Conservation (phyloP, 768 basidiomycete species). For the Rhizopogon rudus region DNA sequence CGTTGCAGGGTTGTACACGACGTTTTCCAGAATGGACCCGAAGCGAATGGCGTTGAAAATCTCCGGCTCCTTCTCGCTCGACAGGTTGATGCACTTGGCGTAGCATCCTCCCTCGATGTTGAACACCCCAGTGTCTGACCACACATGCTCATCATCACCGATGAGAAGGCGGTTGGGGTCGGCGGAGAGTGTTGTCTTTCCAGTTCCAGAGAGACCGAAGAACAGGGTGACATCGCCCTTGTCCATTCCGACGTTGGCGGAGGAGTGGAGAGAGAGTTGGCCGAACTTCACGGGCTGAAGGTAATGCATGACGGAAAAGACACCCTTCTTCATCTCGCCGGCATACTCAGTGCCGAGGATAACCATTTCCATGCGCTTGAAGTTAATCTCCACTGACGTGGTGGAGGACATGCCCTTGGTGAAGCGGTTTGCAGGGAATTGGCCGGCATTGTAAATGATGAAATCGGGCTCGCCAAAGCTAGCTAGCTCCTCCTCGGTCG, state of each 20-base stretch:
- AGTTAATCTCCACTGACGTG: slow-evolving; percentile 99
- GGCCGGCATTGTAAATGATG: slow-evolving; percentile 99
- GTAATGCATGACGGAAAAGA: slow-evolving; percentile 99
- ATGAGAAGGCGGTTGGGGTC: slow-evolving; percentile 93
- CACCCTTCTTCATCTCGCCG: slow-evolving; percentile 99
- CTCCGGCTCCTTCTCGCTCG: slow-evolving; percentile 96
- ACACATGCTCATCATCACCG: slow-evolving; percentile 99
- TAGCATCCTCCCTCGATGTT: slow-evolving; percentile 99
- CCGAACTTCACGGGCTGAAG: slow-evolving; percentile 98
- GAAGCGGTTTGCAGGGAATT: slow-evolving; percentile 99
- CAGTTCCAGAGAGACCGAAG: slow-evolving; percentile 97
- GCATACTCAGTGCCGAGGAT: slow-evolving; percentile 98
- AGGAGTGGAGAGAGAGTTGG: slow-evolving; percentile 95
- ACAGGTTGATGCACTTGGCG: slow-evolving; percentile 96
- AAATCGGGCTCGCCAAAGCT: slow-evolving; percentile 98
- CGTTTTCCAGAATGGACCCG: slow-evolving; percentile 98
- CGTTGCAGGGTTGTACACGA: slow-evolving; percentile 85
- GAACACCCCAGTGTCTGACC: slow-evolving; percentile 98
- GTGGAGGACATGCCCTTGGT: slow-evolving; percentile 99
- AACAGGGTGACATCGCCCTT: slow-evolving; percentile 94
- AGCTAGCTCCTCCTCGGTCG: slow-evolving; percentile 89
- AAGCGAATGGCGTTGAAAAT: slow-evolving; percentile 94
- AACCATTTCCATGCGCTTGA: slow-evolving; percentile 99
- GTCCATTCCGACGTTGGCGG: slow-evolving; percentile 90
- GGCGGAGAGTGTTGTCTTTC: slow-evolving; percentile 97